Evolutionary conservation across 2,329 filamentous ascomycete species (phyloP), one percentile per base, ranked within the genome.

Genomic region (Fusarium dlaminii): DNA sequence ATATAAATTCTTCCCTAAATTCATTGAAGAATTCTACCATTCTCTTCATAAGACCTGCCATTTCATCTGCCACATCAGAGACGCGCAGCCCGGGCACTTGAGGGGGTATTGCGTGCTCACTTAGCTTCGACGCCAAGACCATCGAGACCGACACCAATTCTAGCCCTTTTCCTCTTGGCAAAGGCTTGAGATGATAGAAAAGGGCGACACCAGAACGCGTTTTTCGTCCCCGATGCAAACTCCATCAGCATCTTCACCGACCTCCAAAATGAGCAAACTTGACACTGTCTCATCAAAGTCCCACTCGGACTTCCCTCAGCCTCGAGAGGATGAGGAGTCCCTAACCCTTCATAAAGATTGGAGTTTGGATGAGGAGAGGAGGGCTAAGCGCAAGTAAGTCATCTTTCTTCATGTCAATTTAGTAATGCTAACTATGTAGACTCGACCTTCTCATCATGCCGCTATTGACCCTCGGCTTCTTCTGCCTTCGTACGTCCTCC

Each of bases 391-490:
- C 61, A 84, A 48, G 45, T 48, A 29, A 48, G 45, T 48, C 27
- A 29, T 29, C 27, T 29, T 29, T 29, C 20, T 7, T 7, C 18
- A 20, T 46, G 4, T 29, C 45, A 15, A 46, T 29, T 29, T 27
- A 10, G 45, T 20, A 10, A 14, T 29, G 32, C 27, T 29, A 4
- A 10, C 45, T 48, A 17, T 30, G 27, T 46, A 83, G 82, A 64
- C 72, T 84, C 10, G 84, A 85, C 58, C 63, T 81, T 3, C 80
- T 84, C n/a, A 81, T 85, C 24, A 84, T 85, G 82, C 84, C 84
- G 6, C 75, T 85, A 8, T 71, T 85, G 34, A 83, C 82, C 0
- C 78, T 84, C 5, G 84, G 82, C 2, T 85, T 84, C 77, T 85
- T 85, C 66, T 84, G 81, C 60, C 78, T 85, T 12, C 84, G 82